phyloP scores from a whole-genome alignment of 116 monocot genomes.

The Iris pallida region DNA sequence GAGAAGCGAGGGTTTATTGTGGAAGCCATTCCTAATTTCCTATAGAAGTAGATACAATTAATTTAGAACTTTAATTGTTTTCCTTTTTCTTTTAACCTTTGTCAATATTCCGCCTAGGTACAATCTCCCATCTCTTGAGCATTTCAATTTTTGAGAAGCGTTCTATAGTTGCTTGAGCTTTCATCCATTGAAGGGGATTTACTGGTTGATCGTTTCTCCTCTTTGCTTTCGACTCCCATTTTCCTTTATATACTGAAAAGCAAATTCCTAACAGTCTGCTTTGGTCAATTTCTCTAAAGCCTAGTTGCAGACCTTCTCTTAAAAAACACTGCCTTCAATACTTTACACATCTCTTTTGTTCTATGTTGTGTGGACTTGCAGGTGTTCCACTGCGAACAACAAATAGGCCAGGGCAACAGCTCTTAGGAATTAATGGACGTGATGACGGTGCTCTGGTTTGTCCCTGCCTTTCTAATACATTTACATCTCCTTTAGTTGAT shows the following conservation, averaged over 20 bases:
- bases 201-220: too few species aligned
- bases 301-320: background rate
- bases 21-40: too few species aligned
- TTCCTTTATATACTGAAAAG: too few species aligned
- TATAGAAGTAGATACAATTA: too few species aligned
- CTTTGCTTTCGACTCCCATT: too few species aligned
- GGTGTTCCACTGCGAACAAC: conserved; percentile 51
- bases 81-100: background rate
- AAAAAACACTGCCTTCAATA: background rate
- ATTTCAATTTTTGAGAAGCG: background rate
- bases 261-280: background rate
- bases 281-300: background rate
- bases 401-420: conserved; percentile 52
- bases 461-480: background rate
- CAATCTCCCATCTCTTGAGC: too few species aligned
- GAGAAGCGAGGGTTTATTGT: too few species aligned
- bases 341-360: background rate
- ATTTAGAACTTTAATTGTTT: background rate
- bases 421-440: conserved; percentile 64
- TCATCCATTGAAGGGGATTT: too few species aligned
- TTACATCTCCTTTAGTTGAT: background rate
- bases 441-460: conserved; percentile 78
- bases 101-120: too few species aligned
- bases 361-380: conserved; percentile 6
- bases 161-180: too few species aligned